These are phyloP conservation scores for Moringa oleifera DNA, from an alignment of 345 rosid genomes.

Conservation along the genomic window DNA sequence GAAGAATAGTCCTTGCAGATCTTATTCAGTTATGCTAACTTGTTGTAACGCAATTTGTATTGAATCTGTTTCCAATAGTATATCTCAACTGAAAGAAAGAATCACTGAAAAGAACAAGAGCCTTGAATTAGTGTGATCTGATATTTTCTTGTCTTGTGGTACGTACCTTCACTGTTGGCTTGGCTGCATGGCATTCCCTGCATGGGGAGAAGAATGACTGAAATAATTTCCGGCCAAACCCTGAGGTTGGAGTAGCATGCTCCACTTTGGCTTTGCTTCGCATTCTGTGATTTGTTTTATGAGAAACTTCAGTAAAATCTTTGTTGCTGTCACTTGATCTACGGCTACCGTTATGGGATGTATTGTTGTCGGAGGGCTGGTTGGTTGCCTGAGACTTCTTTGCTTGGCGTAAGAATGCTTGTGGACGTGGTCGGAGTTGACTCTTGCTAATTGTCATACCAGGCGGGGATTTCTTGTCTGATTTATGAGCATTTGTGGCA, in stretches of 20 bases:
- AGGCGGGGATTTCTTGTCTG: background rate
- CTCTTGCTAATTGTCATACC: slow-evolving; percentile 10
- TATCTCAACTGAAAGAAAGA: background rate
- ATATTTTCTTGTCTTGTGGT: background rate
- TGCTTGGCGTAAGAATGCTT: slow-evolving; percentile 10
- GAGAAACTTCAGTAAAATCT: background rate
- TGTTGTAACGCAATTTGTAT: background rate
- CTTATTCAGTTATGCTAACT: slow-evolving; percentile 7
- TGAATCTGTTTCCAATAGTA: background rate
- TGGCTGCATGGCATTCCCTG: slow-evolving; percentile 32
- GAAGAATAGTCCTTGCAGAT: background rate
- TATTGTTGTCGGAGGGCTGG: slow-evolving; percentile 12
- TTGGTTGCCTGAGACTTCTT: slow-evolving; percentile 9
- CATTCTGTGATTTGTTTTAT: slow-evolving; percentile 12
- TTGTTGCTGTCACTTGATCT: background rate
- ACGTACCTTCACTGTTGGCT: slow-evolving; percentile 18
- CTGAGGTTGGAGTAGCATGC: slow-evolving; percentile 16
- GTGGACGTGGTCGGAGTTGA: slow-evolving; percentile 18
- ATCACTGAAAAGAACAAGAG: background rate
- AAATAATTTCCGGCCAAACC: slow-evolving; percentile 24
- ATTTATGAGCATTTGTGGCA: slow-evolving; percentile 5
- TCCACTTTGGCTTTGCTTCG: slow-evolving; percentile 23
- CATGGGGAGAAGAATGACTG: slow-evolving; percentile 34
- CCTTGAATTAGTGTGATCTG: slow-evolving; percentile 5
- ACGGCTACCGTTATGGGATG: slow-evolving; percentile 9